A percentile compares a stretch with the other conserved stretches of the same genome.
phyloP scores from a whole-genome alignment of 164 flowering plant genomes.

The Vitis cinerea region DNA sequence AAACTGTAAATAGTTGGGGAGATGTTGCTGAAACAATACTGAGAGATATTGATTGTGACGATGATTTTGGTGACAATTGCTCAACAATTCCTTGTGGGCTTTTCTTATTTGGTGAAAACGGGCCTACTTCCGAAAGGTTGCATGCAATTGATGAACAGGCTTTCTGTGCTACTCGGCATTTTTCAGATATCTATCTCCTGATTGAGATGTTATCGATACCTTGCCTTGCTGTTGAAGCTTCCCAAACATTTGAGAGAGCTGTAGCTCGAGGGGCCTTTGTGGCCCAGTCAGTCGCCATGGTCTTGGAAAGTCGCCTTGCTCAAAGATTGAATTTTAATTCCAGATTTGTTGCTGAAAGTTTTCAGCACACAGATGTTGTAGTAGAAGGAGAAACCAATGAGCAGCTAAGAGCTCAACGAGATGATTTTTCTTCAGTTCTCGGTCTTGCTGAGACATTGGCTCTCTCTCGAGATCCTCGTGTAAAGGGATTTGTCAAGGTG shows the following conservation, averaged over 20 bases:
- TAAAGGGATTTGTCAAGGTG: conserved; percentile 74
- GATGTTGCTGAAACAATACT: conserved; percentile 83
- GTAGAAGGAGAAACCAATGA: conserved; percentile 51
- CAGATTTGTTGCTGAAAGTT: conserved; percentile 40
- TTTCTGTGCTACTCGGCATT: conserved; percentile 37
- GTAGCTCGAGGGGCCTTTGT: conserved; percentile 70
- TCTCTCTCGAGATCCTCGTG: conserved; percentile 68
- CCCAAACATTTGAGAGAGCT: conserved; percentile 89
- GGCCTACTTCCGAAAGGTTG: conserved; percentile 38
- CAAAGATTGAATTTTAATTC: conserved; percentile 46
- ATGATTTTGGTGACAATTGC: conserved; percentile 42
- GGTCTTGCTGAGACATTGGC: conserved; percentile 87
- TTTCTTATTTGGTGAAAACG: conserved; percentile 57
- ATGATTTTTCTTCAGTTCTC: conserved; percentile 79
- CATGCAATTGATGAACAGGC: conserved; percentile 46
- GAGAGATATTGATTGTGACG: conserved; percentile 79
- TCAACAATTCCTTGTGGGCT: conserved; percentile 36
- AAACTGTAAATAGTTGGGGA: conserved; percentile 70
- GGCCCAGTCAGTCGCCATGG: conserved; percentile 73
- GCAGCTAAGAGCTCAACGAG: conserved; percentile 44
- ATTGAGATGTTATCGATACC: conserved; percentile 91
- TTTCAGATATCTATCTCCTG: conserved; percentile 77
- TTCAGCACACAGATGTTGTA: conserved; percentile 41
- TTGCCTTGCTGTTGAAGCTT: conserved; percentile 80
- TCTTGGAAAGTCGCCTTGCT: conserved; percentile 78